Conservation (phyloP, 257 asterid genomes). For the Solanum clarkiae region DNA sequence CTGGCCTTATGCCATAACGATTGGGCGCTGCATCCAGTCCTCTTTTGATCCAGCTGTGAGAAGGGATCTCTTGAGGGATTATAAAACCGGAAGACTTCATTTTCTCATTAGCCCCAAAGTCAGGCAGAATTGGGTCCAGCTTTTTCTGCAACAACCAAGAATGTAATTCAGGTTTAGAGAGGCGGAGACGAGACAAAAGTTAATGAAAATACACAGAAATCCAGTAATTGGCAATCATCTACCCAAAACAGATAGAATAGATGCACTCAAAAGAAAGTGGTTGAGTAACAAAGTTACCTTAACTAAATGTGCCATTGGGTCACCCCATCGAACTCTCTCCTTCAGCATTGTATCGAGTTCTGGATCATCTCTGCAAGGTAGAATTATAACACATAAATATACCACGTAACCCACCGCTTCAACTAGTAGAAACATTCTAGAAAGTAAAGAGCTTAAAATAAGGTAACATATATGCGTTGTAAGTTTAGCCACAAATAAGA, state of each 20-base stretch:
- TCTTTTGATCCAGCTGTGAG: constrained; percentile 76
- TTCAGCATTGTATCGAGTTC: constrained; percentile 82
- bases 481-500: neutral
- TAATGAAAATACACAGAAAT: neutral
- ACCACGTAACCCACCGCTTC: neutral
- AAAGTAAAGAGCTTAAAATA: neutral
- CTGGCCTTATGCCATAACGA: constrained; percentile 82
- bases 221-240: neutral
- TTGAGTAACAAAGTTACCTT: constrained; percentile 20
- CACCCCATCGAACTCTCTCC: constrained; percentile 90
- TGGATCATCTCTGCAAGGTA: constrained; percentile 60
- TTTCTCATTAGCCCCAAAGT: constrained; percentile 59
- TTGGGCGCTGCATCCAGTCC: constrained; percentile 62
- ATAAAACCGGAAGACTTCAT: constrained; percentile 84
- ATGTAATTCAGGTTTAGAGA: neutral
- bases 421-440: neutral
- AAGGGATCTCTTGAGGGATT: constrained; percentile 69
- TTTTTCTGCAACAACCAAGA: constrained; percentile 38
- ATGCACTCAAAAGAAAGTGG: neutral
- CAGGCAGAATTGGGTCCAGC: constrained; percentile 39
- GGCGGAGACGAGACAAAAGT: neutral
- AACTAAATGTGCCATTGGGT: constrained; percentile 91
- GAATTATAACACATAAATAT: neutral
- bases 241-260: neutral
- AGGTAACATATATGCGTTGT: neutral